Evolutionary conservation across 345 rosid species (phyloP).

Genomic region (Brassica carinata): DNA sequence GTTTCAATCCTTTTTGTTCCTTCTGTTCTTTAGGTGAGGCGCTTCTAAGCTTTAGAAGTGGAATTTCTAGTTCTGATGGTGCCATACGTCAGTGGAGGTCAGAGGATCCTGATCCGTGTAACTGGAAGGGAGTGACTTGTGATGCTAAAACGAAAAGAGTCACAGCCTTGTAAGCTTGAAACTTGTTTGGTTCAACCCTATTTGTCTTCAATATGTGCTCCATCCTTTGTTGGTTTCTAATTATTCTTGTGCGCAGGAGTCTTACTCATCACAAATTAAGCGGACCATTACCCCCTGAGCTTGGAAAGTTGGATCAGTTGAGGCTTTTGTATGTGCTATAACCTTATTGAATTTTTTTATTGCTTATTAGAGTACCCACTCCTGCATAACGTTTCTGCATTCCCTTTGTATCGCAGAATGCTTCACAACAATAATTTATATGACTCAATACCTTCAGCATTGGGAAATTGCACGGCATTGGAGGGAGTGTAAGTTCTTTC

Average conservation of each 20-base stretch:
- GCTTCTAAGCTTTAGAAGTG: constrained; percentile 76
- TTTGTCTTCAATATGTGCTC: not conserved
- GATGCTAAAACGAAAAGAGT: constrained; percentile 81
- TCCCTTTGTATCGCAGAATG: constrained; percentile 49
- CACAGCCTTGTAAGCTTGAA: constrained; percentile 64
- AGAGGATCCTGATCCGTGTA: constrained; percentile 97
- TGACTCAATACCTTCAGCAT: constrained; percentile 72
- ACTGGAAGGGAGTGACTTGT: constrained; percentile 91
- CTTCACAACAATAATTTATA: constrained; percentile 81
- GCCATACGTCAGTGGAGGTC: constrained; percentile 82
- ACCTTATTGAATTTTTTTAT: constrained; percentile 24
- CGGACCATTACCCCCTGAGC: constrained; percentile 81
- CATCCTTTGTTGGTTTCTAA: constrained; percentile 23
- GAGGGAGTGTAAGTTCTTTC: constrained; percentile 68
- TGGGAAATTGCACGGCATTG: constrained; percentile 89
- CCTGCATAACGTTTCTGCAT: constrained; percentile 34
- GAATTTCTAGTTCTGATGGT: constrained; percentile 69
- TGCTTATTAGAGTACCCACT: constrained; percentile 5
- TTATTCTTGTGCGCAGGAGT: constrained; percentile 52
- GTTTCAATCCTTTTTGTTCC: constrained; percentile 9
- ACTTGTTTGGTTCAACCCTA: not conserved
- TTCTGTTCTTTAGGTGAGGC: constrained; percentile 67
- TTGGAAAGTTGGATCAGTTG: constrained; percentile 81
- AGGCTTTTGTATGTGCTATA: constrained; percentile 62
- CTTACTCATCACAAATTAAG: constrained; percentile 77